phyloP scores from a whole-genome alignment of 306 rosid genomes.

The Vigna angularis region DNA sequence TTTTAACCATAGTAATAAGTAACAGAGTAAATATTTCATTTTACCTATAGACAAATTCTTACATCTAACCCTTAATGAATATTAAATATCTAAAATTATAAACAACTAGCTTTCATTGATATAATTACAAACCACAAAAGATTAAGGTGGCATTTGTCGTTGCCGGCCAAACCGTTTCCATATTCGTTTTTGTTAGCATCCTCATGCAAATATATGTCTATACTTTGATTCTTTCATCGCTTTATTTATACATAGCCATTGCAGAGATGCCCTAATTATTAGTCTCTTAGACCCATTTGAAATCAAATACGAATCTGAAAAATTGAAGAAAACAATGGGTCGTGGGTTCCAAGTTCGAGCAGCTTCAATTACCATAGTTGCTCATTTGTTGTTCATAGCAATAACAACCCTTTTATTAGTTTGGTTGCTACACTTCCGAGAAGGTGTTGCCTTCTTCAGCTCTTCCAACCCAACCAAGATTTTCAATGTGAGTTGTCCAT shows the following conservation, averaged over 20 bases:
- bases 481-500: conserved; percentile 57
- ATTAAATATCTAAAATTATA: neutral
- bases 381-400: conserved; percentile 66
- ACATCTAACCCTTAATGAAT: neutral
- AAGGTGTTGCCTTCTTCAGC: conserved; percentile 70
- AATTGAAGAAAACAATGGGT: conserved; percentile 37
- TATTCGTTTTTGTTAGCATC: conserved; percentile 27
- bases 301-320: neutral
- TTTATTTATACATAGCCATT: conserved; percentile 26
- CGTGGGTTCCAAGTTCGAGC: conserved; percentile 62
- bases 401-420: conserved; percentile 60
- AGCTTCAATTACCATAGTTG: conserved; percentile 57
- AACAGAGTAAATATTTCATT: neutral
- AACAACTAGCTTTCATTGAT: neutral
- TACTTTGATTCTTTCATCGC: conserved; percentile 5
- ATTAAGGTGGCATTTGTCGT: neutral
- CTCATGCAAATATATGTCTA: neutral
- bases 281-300: conserved; percentile 3
- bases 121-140: neutral
- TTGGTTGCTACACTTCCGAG: conserved; percentile 67
- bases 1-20: too few relatives aligned
- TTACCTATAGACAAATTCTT: neutral
- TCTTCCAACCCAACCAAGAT: conserved; percentile 56
- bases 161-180: conserved; percentile 47
- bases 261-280: neutral